phyloP scores from a whole-genome alignment of 106 monocot species.

The Chionographis japonica region DNA sequence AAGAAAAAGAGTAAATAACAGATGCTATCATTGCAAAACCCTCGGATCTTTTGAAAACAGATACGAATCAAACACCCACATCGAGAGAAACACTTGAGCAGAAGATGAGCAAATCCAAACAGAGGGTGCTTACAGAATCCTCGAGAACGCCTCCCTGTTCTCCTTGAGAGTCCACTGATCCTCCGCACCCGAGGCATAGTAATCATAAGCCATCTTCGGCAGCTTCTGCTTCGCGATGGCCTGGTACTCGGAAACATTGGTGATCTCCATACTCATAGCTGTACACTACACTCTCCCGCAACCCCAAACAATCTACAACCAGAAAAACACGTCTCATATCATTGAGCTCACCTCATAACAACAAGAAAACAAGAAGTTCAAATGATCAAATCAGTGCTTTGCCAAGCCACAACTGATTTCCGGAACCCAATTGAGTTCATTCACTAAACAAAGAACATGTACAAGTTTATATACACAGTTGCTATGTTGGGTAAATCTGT shows the following conservation, averaged over 20 bases:
- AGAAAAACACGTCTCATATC: background rate
- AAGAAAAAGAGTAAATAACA: too few species aligned
- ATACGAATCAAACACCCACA: background rate
- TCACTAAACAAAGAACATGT: background rate
- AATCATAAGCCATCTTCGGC: slow-evolving; percentile 93
- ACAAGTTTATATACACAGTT: background rate
- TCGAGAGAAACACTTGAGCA: background rate
- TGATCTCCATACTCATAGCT: slow-evolving; percentile 51
- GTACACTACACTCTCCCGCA: background rate
- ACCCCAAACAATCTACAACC: background rate
- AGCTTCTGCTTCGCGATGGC: slow-evolving; percentile 80
- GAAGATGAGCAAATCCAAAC: background rate
- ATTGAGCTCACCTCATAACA: background rate
- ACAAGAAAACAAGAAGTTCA: background rate
- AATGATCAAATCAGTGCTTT: background rate
- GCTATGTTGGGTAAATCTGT: too few species aligned
- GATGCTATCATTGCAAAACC: too few species aligned
- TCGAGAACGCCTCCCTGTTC: slow-evolving; percentile 87
- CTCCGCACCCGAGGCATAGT: slow-evolving; percentile 93
- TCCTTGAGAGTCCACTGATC: slow-evolving; percentile 90
- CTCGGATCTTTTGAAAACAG: too few species aligned
- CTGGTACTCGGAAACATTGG: slow-evolving; percentile 83
- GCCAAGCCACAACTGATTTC: background rate
- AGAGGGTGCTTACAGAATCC: slow-evolving; percentile 62
- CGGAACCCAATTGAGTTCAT: background rate